A percentile compares a stretch with the other conserved stretches of the same genome.
phyloP scores from a whole-genome alignment of 805 yeast species.

The Ogataea corticis region DNA sequence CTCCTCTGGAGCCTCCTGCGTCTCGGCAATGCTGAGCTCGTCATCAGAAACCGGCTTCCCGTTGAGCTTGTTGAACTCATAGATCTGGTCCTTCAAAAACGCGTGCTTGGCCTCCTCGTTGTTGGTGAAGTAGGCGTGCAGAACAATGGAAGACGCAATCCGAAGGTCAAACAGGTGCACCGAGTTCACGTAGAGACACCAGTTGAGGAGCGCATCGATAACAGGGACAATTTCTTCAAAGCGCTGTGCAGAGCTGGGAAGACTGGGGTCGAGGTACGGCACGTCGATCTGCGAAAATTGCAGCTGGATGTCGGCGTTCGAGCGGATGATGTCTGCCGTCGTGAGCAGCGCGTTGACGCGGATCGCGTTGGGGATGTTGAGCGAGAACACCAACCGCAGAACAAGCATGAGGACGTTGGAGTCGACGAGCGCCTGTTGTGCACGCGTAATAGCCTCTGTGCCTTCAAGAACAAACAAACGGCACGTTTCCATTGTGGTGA shows the following conservation, averaged over 20 bases:
- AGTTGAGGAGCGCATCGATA: constrained; percentile 69
- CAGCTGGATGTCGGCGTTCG: constrained; percentile 65
- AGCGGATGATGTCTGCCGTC: constrained; percentile 72
- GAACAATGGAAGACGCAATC: constrained; percentile 63
- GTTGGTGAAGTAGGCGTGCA: constrained; percentile 66
- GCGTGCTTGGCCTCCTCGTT: constrained; percentile 61
- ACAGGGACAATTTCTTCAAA: constrained; percentile 58
- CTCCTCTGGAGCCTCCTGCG: not conserved
- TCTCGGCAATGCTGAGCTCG: constrained; percentile 8
- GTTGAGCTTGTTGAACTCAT: constrained; percentile 36
- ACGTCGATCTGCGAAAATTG: constrained; percentile 83
- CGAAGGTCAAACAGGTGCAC: constrained; percentile 84
- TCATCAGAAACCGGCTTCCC: constrained; percentile 22
- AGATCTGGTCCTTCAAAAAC: constrained; percentile 68
- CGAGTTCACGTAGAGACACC: constrained; percentile 80
- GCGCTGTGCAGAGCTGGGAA: constrained; percentile 33
- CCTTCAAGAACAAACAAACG: constrained; percentile 72
- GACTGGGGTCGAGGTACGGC: constrained; percentile 78
- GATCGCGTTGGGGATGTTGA: constrained; percentile 60
- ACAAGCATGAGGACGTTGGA: constrained; percentile 67
- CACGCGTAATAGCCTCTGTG: constrained; percentile 57
- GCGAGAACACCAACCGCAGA: constrained; percentile 68
- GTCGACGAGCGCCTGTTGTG: constrained; percentile 61
- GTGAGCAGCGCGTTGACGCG: constrained; percentile 71
- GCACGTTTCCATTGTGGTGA: constrained; percentile 69